A percentile compares a stretch with the other conserved stretches of the same genome.
These are phyloP conservation scores for Lepidium didymum DNA, from an alignment of 345 rosid genomes.

Conservation along the genomic window DNA sequence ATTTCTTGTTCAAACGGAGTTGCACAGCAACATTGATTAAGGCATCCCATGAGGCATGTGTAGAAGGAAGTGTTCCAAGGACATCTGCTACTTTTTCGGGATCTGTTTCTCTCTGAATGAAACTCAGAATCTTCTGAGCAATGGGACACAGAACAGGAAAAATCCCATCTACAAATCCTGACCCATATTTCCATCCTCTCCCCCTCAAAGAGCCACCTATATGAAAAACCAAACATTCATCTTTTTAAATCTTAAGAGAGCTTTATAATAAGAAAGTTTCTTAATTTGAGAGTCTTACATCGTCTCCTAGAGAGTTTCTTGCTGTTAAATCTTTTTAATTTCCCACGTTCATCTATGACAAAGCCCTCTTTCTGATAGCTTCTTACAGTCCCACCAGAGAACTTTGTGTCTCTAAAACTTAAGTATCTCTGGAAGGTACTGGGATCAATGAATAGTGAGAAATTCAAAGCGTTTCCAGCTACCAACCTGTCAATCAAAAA, in stretches of 20 bases:
- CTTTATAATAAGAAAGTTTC: not conserved
- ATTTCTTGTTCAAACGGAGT: conserved; percentile 67
- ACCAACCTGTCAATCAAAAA: conserved; percentile 36
- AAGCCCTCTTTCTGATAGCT: conserved; percentile 45
- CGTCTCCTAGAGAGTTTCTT: conserved; percentile 70
- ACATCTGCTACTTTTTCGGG: conserved; percentile 37
- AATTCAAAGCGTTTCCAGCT: conserved; percentile 33
- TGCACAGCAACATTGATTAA: conserved; percentile 71
- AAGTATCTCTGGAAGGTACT: conserved; percentile 21
- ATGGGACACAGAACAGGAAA: conserved; percentile 80
- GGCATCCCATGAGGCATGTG: conserved; percentile 85
- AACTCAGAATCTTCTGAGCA: conserved; percentile 62
- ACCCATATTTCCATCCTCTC: conserved; percentile 91
- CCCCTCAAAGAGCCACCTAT: conserved; percentile 88
- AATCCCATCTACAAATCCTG: conserved; percentile 90
- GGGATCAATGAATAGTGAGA: conserved; percentile 26
- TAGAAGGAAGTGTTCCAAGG: conserved; percentile 56
- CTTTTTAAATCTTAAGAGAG: not conserved
- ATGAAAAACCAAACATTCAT: not conserved
- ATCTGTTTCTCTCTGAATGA: conserved; percentile 47
- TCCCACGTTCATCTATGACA: conserved; percentile 62
- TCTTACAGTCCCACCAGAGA: conserved; percentile 29
- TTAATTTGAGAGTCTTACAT: conserved; percentile 32
- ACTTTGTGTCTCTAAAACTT: conserved; percentile 28
- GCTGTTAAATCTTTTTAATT: conserved; percentile 48